These are phyloP conservation scores for Angomonas desouzai DNA, from an alignment of 208 protist species.

Conservation along the genomic window DNA sequence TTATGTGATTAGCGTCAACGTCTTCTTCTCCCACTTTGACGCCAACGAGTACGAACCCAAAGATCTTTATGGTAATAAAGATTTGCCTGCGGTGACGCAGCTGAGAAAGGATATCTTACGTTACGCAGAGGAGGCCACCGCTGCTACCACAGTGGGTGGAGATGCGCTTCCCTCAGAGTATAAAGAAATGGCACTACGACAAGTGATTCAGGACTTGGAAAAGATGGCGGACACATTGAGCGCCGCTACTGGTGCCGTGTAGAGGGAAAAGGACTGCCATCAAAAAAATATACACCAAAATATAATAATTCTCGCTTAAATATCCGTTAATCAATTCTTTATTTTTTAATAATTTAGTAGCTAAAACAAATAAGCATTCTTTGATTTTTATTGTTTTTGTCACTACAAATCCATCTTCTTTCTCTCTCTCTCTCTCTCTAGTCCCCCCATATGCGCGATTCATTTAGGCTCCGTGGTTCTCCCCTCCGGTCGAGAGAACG, in stretches of 20 bases:
- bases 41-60: constrained; percentile 68
- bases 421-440: neutral
- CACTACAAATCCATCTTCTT: neutral
- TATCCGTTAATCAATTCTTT: constrained; percentile 66
- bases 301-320: constrained; percentile 25
- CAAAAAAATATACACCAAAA: neutral
- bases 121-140: constrained; percentile 22
- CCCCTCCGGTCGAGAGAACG: neutral
- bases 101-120: constrained; percentile 41
- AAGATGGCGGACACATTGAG: constrained; percentile 36
- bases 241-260: neutral
- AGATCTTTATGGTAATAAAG: constrained; percentile 90
- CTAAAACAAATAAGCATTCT: constrained; percentile 3
- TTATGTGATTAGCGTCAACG: constrained; percentile 71
- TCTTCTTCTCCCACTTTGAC: constrained; percentile 81
- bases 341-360: constrained; percentile 16
- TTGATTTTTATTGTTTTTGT: neutral
- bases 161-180: constrained; percentile 34
- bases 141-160: neutral
- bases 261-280: neutral
- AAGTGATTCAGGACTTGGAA: constrained; percentile 80
- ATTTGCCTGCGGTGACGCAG: constrained; percentile 50
- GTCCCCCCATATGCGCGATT: neutral
- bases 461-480: neutral
- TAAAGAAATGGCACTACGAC: constrained; percentile 72